Percentiles rank a stretch among this genome's conserved stretches.
phyloP scores from a whole-genome alignment of 2,329 filamentous ascomycete species.

The Verticillium nubilum region DNA sequence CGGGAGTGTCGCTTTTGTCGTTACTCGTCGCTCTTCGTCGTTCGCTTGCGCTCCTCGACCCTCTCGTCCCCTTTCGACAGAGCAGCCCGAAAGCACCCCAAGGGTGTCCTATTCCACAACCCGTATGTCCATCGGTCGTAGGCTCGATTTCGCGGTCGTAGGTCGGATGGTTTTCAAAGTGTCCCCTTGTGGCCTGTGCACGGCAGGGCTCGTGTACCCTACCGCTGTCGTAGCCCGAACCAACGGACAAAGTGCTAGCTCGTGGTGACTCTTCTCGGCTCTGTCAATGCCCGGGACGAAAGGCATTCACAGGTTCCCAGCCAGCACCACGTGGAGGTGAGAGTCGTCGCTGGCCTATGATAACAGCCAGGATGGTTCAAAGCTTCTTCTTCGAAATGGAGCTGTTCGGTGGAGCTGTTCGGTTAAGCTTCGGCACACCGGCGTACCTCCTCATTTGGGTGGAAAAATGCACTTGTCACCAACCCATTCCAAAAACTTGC shows the following conservation, averaged over 20 bases:
- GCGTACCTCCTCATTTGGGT: no score
- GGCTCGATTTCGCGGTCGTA: constrained; percentile 1
- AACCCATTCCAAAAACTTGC: no score
- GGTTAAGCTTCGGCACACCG: no score
- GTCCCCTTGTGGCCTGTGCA: constrained; percentile 1
- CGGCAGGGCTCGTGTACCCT: neutral
- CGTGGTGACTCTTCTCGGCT: neutral
- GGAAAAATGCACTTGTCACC: no score
- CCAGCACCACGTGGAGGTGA: constrained; percentile 1
- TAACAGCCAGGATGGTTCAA: no score
- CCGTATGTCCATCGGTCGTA: neutral
- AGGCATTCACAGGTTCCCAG: neutral
- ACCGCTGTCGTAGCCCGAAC: neutral
- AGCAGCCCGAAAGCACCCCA: neutral
- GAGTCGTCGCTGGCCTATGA: no score
- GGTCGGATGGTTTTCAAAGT: constrained; percentile 1
- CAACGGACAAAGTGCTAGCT: neutral
- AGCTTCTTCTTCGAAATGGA: no score
- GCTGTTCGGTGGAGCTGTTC: no score
- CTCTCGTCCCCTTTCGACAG: neutral
- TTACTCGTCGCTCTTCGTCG: neutral
- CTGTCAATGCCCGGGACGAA: neutral
- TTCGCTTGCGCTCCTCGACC: neutral
- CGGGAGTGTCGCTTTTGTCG: neutral
- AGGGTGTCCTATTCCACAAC: neutral